phyloP scores from a whole-genome alignment of 176 grass and related monocot genomes.

The Oryza glumipatula region DNA sequence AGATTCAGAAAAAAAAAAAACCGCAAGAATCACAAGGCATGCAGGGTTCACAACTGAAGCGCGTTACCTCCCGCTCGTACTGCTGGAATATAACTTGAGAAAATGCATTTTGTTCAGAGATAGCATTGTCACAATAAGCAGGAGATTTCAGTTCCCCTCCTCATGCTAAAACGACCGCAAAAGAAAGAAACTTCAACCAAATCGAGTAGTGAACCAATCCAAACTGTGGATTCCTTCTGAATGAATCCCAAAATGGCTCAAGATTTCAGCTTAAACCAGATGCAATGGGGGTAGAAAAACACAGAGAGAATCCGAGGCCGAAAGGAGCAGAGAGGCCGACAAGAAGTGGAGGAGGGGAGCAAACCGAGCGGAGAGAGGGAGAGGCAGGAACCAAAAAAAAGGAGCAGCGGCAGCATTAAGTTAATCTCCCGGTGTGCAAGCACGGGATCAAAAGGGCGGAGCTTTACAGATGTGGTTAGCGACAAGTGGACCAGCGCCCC shows the following conservation, averaged over 20 bases:
- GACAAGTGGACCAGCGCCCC: conserved; percentile 46
- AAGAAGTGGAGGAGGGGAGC: conserved; percentile 45
- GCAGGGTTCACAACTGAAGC: neutral
- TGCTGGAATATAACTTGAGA: conserved; percentile 59
- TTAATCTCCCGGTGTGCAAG: conserved; percentile 33
- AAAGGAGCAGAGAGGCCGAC: conserved; percentile 38
- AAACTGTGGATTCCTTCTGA: neutral
- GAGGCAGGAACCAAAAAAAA: conserved; percentile 37
- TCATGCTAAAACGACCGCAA: conserved; percentile 27
- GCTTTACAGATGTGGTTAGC: conserved; percentile 54
- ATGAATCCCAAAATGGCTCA: conserved; percentile 24
- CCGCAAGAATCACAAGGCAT: neutral
- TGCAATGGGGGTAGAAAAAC: neutral
- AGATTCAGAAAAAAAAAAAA: conserved; percentile 29
- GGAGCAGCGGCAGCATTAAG: conserved; percentile 40
- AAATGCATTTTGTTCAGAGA: conserved; percentile 62
- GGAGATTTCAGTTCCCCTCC: neutral
- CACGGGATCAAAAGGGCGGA: conserved; percentile 46
- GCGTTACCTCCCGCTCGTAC: conserved; percentile 41
- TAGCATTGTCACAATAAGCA: conserved; percentile 21
- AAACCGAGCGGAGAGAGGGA: conserved; percentile 14
- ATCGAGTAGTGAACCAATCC: neutral
- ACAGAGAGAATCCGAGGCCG: conserved; percentile 47
- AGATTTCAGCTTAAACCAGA: conserved; percentile 35
- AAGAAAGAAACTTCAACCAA: neutral